Evolutionary conservation across 371 early-diverging fungal species (phyloP).

Genomic region (Haplosporangium sp.): DNA sequence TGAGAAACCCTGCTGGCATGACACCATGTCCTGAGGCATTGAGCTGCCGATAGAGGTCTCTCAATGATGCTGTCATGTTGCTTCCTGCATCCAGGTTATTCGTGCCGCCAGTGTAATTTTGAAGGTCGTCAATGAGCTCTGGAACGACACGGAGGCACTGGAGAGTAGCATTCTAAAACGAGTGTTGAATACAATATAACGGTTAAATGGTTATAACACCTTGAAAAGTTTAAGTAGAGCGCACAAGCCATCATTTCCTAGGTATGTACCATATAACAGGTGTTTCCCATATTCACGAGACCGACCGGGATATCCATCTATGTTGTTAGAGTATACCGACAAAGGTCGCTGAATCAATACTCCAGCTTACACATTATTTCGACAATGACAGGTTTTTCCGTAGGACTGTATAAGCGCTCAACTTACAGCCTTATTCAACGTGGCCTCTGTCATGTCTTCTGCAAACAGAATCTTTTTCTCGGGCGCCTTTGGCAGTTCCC

Average conservation of each 20-base stretch:
- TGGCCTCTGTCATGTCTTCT: constrained; percentile 92
- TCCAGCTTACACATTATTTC: constrained; percentile 2
- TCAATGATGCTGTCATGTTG: constrained; percentile 78
- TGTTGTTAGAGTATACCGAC: neutral
- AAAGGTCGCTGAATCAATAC: neutral
- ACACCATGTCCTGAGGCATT: constrained; percentile 77
- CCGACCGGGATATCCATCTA: constrained; percentile 90
- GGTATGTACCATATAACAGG: constrained; percentile 92
- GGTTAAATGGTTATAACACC: too few relatives aligned
- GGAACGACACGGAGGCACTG: constrained; percentile 94
- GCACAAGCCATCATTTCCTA: too few relatives aligned
- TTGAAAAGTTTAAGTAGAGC: too few relatives aligned
- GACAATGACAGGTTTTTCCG: neutral
- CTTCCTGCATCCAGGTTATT: constrained; percentile 58
- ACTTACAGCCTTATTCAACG: constrained; percentile 86
- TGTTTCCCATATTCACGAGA: constrained; percentile 95
- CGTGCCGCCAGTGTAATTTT: constrained; percentile 39
- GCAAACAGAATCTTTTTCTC: constrained; percentile 77
- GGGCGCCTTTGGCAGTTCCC: constrained; percentile 85
- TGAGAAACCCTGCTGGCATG: constrained; percentile 85
- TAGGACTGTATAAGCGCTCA: neutral
- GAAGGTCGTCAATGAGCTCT: constrained; percentile 72
- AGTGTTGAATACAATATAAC: neutral
- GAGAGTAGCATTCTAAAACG: constrained; percentile 86
- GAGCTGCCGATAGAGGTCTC: constrained; percentile 79